Percentiles rank a stretch among this genome's conserved stretches.
phyloP scores from a whole-genome alignment of 257 asterid genomes.

The Solanum corneliomulleri region DNA sequence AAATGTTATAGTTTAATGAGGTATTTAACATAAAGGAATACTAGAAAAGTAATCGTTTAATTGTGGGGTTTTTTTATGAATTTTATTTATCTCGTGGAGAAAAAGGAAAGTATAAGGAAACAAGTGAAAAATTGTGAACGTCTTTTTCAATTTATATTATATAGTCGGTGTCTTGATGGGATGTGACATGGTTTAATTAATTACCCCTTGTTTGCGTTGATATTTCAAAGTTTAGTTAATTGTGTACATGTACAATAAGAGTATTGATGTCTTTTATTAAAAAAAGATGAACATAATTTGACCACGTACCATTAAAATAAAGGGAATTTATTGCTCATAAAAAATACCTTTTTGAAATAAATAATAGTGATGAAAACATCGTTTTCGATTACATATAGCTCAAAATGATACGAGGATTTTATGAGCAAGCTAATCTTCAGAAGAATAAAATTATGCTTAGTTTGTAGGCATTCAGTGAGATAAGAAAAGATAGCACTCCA shows the following conservation, averaged over 20 bases:
- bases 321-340: too few species aligned
- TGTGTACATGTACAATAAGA: not conserved
- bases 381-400: not conserved
- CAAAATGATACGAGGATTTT: not conserved
- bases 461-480: not conserved
- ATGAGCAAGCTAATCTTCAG: not conserved
- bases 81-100: not conserved
- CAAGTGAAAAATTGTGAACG: not conserved
- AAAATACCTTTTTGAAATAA: not conserved
- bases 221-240: not conserved
- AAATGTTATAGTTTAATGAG: not conserved
- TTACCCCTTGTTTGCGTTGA: not conserved
- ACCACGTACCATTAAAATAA: not conserved
- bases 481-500: not conserved
- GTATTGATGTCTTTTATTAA: not conserved
- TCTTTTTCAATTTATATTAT: not conserved
- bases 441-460: not conserved
- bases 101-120: conserved; percentile 1
- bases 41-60: not conserved
- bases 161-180: not conserved
- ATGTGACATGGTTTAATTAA: not conserved
- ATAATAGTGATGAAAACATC: not conserved
- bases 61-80: not conserved
- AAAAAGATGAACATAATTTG: not conserved
- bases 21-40: conserved; percentile 2